These are phyloP conservation scores for Talaromyces wortmannii DNA, from an alignment of 495 filamentous ascomycete species.

Conservation along the genomic window DNA sequence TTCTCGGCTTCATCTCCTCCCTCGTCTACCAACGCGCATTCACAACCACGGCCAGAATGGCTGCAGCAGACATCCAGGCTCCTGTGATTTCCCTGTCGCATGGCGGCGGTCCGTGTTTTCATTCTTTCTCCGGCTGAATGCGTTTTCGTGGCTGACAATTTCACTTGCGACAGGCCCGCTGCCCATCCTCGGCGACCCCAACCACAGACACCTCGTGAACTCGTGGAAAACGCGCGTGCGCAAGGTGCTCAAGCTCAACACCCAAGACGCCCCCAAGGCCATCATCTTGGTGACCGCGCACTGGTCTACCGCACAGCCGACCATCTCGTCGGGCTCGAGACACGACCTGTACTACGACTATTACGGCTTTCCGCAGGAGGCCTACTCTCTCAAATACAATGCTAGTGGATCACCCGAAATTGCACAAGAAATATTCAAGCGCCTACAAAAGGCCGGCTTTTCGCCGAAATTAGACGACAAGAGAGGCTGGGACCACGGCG, in stretches of 20 bases:
- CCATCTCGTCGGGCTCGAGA: conserved; percentile 3
- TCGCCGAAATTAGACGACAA: background rate
- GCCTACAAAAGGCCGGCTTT: conserved; percentile 1
- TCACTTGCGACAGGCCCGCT: background rate
- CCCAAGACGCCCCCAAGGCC: background rate
- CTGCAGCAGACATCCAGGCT: background rate
- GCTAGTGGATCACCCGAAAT: background rate
- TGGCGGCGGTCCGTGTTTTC: background rate
- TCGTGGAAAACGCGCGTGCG: conserved; percentile 4
- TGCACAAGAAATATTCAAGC: background rate
- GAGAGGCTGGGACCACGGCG: conserved; percentile 4
- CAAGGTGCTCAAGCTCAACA: background rate
- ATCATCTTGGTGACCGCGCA: conserved; percentile 4
- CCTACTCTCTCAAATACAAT: conserved; percentile 2
- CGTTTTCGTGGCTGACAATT: background rate
- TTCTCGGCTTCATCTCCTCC: background rate
- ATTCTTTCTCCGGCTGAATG: background rate
- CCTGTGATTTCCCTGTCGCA: conserved; percentile 2
- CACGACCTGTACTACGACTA: conserved; percentile 5
- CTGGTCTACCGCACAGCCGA: background rate
- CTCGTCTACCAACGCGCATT: background rate
- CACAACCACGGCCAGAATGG: background rate
- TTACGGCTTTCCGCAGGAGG: conserved; percentile 1
- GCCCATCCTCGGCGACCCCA: conserved; percentile 3
- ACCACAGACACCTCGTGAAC: background rate